Percentiles rank a stretch among this genome's conserved stretches.
phyloP scores from a whole-genome alignment of 2,329 filamentous ascomycete genomes.

The Cadophora sp. region DNA sequence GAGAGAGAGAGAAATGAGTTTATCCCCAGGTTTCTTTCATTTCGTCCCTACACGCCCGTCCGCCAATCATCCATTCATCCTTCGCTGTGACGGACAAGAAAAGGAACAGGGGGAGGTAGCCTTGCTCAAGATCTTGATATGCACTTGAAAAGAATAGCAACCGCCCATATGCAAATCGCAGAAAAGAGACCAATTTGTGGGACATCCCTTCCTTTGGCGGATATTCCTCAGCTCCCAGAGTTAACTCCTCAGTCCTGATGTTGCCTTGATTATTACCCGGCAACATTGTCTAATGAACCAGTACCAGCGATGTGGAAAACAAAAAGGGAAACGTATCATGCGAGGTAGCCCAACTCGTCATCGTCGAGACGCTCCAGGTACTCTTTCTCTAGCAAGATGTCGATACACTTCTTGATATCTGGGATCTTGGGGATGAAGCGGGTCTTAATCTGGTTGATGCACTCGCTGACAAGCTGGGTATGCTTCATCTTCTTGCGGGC shows the following conservation, averaged over 20 bases:
- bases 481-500: slow-evolving; percentile 99
- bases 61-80: not conserved
- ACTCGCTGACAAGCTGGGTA: slow-evolving; percentile 89
- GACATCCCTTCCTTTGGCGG: slow-evolving; percentile 15
- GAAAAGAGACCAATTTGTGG: slow-evolving; percentile 9
- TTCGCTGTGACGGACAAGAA: not conserved
- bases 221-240: slow-evolving; percentile 10
- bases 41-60: not conserved
- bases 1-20: not conserved
- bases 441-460: slow-evolving; percentile 91
- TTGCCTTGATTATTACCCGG: slow-evolving; percentile 19
- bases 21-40: slow-evolving; percentile 11
- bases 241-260: slow-evolving; percentile 11
- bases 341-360: slow-evolving; percentile 93
- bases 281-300: slow-evolving; percentile 29
- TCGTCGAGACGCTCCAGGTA: slow-evolving; percentile 95
- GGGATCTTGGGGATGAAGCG: slow-evolving; percentile 91
- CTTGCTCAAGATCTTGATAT: slow-evolving; percentile 8
- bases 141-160: slow-evolving; percentile 24
- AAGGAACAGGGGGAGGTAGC: slow-evolving; percentile 4
- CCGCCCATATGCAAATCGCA: slow-evolving; percentile 32
- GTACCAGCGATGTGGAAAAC: slow-evolving; percentile 15
- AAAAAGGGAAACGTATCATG: slow-evolving; percentile 54
- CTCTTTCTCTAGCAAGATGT: slow-evolving; percentile 98
- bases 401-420: slow-evolving; percentile 99